phyloP scores from a whole-genome alignment of 2,329 filamentous ascomycete species.

The Erysiphe pulchra region DNA sequence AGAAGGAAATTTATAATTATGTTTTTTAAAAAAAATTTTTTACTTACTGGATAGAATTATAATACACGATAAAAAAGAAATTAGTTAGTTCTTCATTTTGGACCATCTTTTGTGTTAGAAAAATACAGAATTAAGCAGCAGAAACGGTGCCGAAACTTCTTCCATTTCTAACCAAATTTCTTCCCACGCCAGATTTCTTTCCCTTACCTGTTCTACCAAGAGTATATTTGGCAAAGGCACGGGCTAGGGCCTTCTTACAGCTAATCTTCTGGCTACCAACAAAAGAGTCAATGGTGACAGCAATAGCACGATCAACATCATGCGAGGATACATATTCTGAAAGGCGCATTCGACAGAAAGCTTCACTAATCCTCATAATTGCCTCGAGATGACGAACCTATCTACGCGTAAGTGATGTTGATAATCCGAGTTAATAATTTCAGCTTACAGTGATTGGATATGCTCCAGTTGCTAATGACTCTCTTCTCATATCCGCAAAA shows the following conservation, averaged over 20 bases:
- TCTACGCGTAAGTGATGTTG: constrained; percentile 2
- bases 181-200: constrained; percentile 8
- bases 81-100: too few relatives aligned
- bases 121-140: not conserved
- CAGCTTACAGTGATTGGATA: constrained; percentile 84
- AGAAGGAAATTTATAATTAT: too few relatives aligned
- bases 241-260: constrained; percentile 83
- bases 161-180: constrained; percentile 6
- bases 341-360: constrained; percentile 95
- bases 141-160: constrained; percentile 9
- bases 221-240: constrained; percentile 91
- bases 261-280: constrained; percentile 91
- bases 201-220: constrained; percentile 16
- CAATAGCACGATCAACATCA: constrained; percentile 92
- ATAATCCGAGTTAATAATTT: not conserved
- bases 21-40: too few relatives aligned
- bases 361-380: constrained; percentile 82
- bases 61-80: too few relatives aligned
- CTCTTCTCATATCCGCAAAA: constrained; percentile 87
- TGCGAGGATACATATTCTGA: constrained; percentile 75
- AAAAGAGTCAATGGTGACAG: constrained; percentile 88
- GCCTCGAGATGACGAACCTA: constrained; percentile 93
- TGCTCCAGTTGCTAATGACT: constrained; percentile 77
- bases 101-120: too few relatives aligned
- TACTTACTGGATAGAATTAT: too few relatives aligned